Conservation (phyloP, 495 filamentous ascomycete genomes). For the Tuber aestivum region DNA sequence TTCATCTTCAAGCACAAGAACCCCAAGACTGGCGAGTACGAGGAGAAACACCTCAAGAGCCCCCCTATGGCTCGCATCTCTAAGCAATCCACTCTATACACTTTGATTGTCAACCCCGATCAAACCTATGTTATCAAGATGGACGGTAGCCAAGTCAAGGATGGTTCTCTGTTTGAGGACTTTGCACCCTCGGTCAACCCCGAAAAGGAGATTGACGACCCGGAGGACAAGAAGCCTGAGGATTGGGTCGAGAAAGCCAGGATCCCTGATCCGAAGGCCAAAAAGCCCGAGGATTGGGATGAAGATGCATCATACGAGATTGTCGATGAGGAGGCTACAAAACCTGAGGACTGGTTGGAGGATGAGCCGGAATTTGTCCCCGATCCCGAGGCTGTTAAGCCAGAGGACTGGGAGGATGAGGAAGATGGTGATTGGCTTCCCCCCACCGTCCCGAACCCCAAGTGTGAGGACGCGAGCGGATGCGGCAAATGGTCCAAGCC, state of each 20-base stretch:
- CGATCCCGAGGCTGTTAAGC: conserved; percentile 96
- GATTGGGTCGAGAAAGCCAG: conserved; percentile 91
- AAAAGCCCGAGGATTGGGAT: conserved; percentile 97
- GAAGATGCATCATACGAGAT: conserved; percentile 97
- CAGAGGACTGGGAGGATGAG: conserved; percentile 99
- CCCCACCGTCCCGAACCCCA: conserved; percentile 90
- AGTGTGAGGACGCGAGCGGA: conserved; percentile 87
- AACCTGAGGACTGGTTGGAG: conserved; percentile 94
- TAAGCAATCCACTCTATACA: conserved; percentile 92
- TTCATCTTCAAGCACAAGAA: conserved; percentile 99
- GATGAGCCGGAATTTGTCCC: conserved; percentile 78
- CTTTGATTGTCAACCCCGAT: conserved; percentile 89
- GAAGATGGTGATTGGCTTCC: conserved; percentile 98
- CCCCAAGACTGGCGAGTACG: conserved; percentile 98
- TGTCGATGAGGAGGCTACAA: conserved; percentile 82
- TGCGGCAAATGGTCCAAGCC: conserved; percentile 91
- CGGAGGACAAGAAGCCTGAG: conserved; percentile 88
- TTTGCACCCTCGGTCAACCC: conserved; percentile 93
- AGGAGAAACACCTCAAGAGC: conserved; percentile 95
- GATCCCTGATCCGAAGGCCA: conserved; percentile 88
- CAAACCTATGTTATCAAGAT: conserved; percentile 89
- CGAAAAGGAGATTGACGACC: conserved; percentile 90
- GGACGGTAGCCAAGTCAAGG: conserved; percentile 77
- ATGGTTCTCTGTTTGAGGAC: conserved; percentile 88
- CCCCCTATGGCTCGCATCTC: conserved; percentile 77